These are phyloP conservation scores for Iberis pinnata DNA, from an alignment of 345 rosid species.

Conservation along the genomic window DNA sequence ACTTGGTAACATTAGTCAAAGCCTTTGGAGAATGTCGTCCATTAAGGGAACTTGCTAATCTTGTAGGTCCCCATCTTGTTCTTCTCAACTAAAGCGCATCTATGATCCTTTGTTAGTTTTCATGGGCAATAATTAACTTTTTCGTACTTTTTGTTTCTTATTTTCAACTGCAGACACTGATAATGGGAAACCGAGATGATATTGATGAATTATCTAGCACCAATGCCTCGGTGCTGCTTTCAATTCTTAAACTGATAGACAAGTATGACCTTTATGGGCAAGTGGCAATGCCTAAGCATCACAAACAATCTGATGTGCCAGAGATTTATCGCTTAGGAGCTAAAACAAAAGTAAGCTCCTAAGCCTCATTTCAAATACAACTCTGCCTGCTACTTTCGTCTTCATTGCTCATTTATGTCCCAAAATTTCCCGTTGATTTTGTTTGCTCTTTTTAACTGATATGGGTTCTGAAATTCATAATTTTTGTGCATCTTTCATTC, in stretches of 20 bases:
- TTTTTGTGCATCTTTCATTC: not conserved
- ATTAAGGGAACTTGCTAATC: conserved; percentile 68
- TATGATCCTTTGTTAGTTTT: too few relatives aligned
- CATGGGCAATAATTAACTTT: too few relatives aligned
- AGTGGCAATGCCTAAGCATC: conserved; percentile 83
- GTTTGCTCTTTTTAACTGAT: not conserved
- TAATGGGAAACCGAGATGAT: conserved; percentile 76
- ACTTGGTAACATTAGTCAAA: conserved; percentile 66
- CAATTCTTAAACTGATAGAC: conserved; percentile 65
- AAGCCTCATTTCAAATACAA: too few relatives aligned
- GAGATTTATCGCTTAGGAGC: conserved; percentile 72
- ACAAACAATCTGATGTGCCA: conserved; percentile 71
- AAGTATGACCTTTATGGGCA: conserved; percentile 73
- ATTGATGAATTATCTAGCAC: conserved; percentile 69
- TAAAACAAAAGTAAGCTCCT: conserved; percentile 72
- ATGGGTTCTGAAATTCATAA: not conserved
- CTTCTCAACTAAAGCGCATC: too few relatives aligned
- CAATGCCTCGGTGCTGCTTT: conserved; percentile 57
- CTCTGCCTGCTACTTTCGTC: too few relatives aligned
- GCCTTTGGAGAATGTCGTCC: conserved; percentile 85
- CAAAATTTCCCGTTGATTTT: too few relatives aligned
- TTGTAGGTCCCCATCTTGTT: conserved; percentile 34
- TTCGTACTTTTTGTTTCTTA: not conserved
- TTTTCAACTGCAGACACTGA: conserved; percentile 44
- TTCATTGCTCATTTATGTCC: too few relatives aligned